A percentile compares a stretch with the other conserved stretches of the same genome.
Evolutionary conservation across 2,329 filamentous ascomycete species (phyloP).

Genomic region (Bipolaris oryzae): DNA sequence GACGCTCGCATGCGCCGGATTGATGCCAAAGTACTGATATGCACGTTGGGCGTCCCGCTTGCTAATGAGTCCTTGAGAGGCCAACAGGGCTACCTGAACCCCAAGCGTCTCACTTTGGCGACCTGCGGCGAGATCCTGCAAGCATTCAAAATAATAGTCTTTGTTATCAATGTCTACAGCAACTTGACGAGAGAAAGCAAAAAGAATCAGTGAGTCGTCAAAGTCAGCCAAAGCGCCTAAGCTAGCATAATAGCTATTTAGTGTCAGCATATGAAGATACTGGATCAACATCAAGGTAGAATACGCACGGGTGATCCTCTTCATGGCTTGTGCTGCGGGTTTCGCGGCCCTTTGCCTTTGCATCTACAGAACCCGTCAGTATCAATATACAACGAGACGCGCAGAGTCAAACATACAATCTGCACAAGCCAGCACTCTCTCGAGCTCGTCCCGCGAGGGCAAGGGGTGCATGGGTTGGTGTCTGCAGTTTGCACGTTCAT

Average conservation of each 20-base stretch:
- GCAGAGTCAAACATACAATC: conserved; percentile 38
- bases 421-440: conserved; percentile 44
- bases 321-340: conserved; percentile 39
- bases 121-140: conserved; percentile 64
- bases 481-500: conserved; percentile 38
- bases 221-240: conserved; percentile 69
- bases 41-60: conserved; percentile 63
- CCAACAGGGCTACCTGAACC: conserved; percentile 62
- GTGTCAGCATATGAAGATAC: conserved; percentile 6
- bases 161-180: conserved; percentile 60
- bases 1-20: conserved; percentile 45
- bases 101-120: conserved; percentile 64
- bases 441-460: conserved; percentile 50
- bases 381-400: neutral
- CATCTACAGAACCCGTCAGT: conserved; percentile 29
- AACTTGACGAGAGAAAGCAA: conserved; percentile 67
- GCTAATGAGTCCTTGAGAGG: conserved; percentile 64
- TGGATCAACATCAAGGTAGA: neutral
- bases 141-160: conserved; percentile 68
- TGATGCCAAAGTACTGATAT: conserved; percentile 65
- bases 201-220: conserved; percentile 64
- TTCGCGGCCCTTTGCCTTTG: conserved; percentile 31
- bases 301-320: conserved; percentile 45
- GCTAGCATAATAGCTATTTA: conserved; percentile 62
- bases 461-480: conserved; percentile 39